phyloP scores from a whole-genome alignment of 257 asterid species.

The Ocimum tenuiflorum region DNA sequence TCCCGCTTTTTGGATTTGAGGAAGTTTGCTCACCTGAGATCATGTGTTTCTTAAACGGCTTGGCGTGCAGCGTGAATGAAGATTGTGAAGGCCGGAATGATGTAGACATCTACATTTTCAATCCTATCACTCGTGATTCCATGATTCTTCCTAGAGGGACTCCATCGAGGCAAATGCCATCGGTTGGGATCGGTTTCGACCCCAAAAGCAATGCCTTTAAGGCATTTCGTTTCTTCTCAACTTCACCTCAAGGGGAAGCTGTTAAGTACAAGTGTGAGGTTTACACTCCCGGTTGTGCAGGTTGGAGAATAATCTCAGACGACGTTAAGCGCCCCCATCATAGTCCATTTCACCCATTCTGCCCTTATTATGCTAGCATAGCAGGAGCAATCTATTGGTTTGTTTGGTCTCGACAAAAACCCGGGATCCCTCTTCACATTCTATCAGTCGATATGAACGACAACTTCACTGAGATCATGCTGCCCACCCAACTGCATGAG shows the following conservation, averaged over 20 bases:
- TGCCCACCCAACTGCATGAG: slow-evolving; percentile 12
- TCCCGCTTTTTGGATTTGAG: slow-evolving; percentile 16
- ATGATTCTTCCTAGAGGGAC: slow-evolving; percentile 19
- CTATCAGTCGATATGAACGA: slow-evolving; percentile 25
- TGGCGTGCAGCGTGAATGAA: slow-evolving; percentile 17
- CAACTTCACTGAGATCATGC: slow-evolving; percentile 5
- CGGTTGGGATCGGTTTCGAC: slow-evolving; percentile 24
- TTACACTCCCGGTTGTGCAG: slow-evolving; percentile 11
- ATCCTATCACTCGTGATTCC: slow-evolving; percentile 18
- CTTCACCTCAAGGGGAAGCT: neutral
- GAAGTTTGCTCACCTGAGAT: slow-evolving; percentile 3
- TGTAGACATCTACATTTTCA: slow-evolving; percentile 14
- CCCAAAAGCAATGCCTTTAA: slow-evolving; percentile 8
- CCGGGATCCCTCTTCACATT: slow-evolving; percentile 6
- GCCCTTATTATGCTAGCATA: slow-evolving; percentile 22
- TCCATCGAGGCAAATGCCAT: neutral
- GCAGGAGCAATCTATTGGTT: slow-evolving; percentile 28
- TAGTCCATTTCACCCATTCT: neutral
- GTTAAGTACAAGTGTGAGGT: slow-evolving; percentile 18
- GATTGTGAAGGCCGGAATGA: neutral
- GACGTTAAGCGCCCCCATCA: neutral
- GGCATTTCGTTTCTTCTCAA: slow-evolving; percentile 20
- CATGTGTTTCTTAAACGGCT: slow-evolving; percentile 26
- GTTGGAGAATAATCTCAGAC: slow-evolving; percentile 16
- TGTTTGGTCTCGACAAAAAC: slow-evolving; percentile 5